Percentiles rank a stretch among this genome's conserved stretches.
These are phyloP conservation scores for Gaultheria prostrata DNA, from an alignment of 148 eudicot species.

Conservation along the genomic window DNA sequence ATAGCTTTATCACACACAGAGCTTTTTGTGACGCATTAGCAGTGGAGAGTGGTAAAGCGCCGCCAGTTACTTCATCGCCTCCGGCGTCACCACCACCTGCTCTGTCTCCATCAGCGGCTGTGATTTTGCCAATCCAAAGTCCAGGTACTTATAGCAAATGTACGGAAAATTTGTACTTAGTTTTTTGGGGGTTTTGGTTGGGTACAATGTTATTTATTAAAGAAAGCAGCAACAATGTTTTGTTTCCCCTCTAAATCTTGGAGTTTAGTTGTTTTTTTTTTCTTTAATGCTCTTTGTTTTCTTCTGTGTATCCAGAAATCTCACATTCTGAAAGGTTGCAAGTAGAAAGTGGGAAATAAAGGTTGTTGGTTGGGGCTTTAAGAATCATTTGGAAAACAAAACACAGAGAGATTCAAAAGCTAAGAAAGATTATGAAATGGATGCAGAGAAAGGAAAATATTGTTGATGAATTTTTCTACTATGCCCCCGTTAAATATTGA, in stretches of 20 bases:
- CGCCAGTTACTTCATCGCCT: slow-evolving; percentile 23
- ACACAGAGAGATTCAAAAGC: slow-evolving; percentile 39
- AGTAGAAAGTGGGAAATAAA: slow-evolving; percentile 4
- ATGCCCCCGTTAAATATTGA: no score
- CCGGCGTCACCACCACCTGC: slow-evolving; percentile 30
- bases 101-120: slow-evolving; percentile 32
- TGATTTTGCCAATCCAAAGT: slow-evolving; percentile 40
- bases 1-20: slow-evolving; percentile 25
- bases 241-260: slow-evolving; percentile 29
- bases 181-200: slow-evolving; percentile 20
- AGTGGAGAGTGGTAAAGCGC: slow-evolving; percentile 17
- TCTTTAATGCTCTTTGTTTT: slow-evolving; percentile 45
- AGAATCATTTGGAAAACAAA: slow-evolving; percentile 5
- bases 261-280: slow-evolving; percentile 60
- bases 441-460: slow-evolving; percentile 39
- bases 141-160: slow-evolving; percentile 50
- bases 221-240: slow-evolving; percentile 21
- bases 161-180: slow-evolving; percentile 13
- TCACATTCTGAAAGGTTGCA: neutral
- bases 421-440: slow-evolving; percentile 18
- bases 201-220: neutral
- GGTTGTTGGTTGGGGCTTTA: neutral
- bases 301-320: slow-evolving; percentile 21
- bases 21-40: slow-evolving; percentile 25
- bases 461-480: slow-evolving; percentile 15